Evolutionary conservation across 2,329 filamentous ascomycete species (phyloP), one percentile per base, ranked within the genome.

Genomic region (Knufia petricola): DNA sequence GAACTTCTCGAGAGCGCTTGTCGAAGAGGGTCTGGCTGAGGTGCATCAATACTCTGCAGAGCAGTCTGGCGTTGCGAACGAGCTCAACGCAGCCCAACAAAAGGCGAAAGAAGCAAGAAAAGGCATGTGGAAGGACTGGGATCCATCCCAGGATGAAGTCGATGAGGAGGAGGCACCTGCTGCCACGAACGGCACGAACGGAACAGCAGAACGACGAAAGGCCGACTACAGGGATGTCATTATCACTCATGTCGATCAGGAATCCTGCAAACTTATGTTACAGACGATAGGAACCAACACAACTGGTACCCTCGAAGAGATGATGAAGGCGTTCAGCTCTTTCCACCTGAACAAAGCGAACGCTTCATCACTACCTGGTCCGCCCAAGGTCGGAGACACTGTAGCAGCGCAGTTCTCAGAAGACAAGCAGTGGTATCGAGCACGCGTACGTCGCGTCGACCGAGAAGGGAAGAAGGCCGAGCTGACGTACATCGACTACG

Each of bases 31-130:
- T 53, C 76, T 95, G 24, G 90, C 92, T 13, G 84, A 84, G 17
- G 90, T 98, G 13, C 90, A 96, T 65, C 81, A 84, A 49, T 96
- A 95, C 71, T 95, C 90, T 20, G 92, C 92, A 0, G 90, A 98
- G 70, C 94, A 94, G 73, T 85, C 87, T 13, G 90, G 89, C 55
- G 92, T 95, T 62, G 83, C 85, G 10, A 79, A 77, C 31, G 90
- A 96, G 69, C 79, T 96, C 7, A 82, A 90, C 61, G 84, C 84
- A 9, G 92, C 92, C 0, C 87, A 98, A 70, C 75, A 85, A 68
- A 82, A 79, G 60, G 92, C 92, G 41, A 96, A 98, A 73, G 87
- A 94, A 58, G 85, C 74, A 23, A 78, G 82, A 52, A 95, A 89
- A 71, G 87, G 86, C 40, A 65, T 96, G 57, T 98, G 92, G 90